Evolutionary conservation across 495 filamentous ascomycete genomes (phyloP).

Genomic region (Darksidea phi): DNA sequence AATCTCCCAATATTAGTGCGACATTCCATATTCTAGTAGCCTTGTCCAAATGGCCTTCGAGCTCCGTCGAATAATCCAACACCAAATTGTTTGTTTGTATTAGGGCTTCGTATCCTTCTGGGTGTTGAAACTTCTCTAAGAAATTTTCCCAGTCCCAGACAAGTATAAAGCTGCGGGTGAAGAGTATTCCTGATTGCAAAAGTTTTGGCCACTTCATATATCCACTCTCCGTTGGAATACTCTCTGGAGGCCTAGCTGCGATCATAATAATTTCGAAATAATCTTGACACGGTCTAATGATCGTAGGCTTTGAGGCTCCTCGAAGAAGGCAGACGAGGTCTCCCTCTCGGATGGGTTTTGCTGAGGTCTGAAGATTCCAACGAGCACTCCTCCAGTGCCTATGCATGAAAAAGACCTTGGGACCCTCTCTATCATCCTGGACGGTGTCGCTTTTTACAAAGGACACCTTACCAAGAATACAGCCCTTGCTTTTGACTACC

Average conservation of each 20-base stretch:
- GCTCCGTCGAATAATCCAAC: too few species aligned
- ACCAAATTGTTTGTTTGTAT: too few species aligned
- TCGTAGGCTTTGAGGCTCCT: background rate
- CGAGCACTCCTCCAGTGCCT: background rate
- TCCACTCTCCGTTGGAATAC: background rate
- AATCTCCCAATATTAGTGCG: too few species aligned
- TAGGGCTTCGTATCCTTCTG: too few species aligned
- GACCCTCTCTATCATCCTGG: background rate
- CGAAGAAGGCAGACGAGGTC: background rate
- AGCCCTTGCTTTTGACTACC: background rate
- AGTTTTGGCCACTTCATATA: too few species aligned
- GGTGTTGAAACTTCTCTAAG: too few species aligned
- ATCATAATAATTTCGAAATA: background rate
- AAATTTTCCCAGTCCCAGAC: conserved; percentile 28
- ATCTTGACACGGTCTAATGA: background rate
- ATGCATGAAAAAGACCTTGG: background rate
- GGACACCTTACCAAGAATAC: background rate
- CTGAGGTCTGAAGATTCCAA: background rate
- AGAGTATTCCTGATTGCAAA: conserved; percentile 15
- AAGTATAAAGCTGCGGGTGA: conserved; percentile 31
- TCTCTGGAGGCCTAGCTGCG: background rate
- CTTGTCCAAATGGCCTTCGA: too few species aligned
- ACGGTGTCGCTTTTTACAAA: background rate
- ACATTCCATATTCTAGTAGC: too few species aligned
- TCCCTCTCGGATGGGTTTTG: background rate